Percentiles rank a stretch among this genome's conserved stretches.
These are phyloP conservation scores for Parmelia sp. DNA, from an alignment of 495 filamentous ascomycete genomes.

Conservation along the genomic window DNA sequence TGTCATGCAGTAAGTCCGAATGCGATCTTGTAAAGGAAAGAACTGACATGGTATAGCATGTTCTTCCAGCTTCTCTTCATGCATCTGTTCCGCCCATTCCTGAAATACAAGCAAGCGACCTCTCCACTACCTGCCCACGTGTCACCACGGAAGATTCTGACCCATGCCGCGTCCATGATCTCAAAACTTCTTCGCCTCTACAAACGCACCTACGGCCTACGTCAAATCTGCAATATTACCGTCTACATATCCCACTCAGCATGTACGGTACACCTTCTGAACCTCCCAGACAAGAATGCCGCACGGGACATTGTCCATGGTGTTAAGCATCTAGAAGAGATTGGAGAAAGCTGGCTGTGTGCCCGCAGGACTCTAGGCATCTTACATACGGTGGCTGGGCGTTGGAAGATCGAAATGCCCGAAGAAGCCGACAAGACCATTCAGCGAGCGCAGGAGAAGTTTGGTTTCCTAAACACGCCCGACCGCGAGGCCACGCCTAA, in stretches of 20 bases:
- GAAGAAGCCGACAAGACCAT: constrained; percentile 72
- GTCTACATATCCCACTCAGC: constrained; percentile 93
- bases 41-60: constrained; percentile 60
- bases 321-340: constrained; percentile 90
- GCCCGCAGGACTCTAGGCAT: constrained; percentile 80
- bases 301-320: constrained; percentile 83
- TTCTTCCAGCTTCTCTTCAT: constrained; percentile 95
- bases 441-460: constrained; percentile 55
- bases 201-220: constrained; percentile 81
- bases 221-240: constrained; percentile 90
- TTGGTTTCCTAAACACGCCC: constrained; percentile 38
- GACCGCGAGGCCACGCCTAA: constrained; percentile 26
- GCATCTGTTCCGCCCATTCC: constrained; percentile 92
- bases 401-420: constrained; percentile 83
- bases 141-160: constrained; percentile 85
- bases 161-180: constrained; percentile 77
- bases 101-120: constrained; percentile 74
- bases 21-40: not conserved
- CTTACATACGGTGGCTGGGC: constrained; percentile 72
- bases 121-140: constrained; percentile 84
- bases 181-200: constrained; percentile 90
- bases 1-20: constrained; percentile 78
- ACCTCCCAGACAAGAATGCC: constrained; percentile 83
- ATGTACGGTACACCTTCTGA: constrained; percentile 89
- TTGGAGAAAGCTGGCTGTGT: constrained; percentile 90